phyloP scores from a whole-genome alignment of 768 basidiomycete genomes.

The Rhodotorula taiwanensis region DNA sequence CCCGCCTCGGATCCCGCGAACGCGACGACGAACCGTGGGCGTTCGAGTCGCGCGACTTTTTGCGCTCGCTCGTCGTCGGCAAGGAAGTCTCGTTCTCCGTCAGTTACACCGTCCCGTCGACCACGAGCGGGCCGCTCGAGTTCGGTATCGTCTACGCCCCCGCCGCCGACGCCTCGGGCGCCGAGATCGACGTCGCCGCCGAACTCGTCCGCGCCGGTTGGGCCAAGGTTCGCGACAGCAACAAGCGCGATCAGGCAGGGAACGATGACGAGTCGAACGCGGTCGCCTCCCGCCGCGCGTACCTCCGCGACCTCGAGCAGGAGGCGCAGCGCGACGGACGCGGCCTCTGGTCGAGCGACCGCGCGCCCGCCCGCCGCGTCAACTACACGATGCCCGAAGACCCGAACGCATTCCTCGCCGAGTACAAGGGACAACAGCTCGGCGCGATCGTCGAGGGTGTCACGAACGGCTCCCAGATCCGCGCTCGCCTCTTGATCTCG shows the following conservation, averaged over 20 bases:
- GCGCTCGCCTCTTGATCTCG: constrained; percentile 78
- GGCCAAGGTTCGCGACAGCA: constrained; percentile 75
- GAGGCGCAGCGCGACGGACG: constrained; percentile 55
- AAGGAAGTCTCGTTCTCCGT: constrained; percentile 82
- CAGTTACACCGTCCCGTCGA: constrained; percentile 62
- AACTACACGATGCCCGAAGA: constrained; percentile 83
- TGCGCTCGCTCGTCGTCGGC: constrained; percentile 76
- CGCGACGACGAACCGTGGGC: constrained; percentile 94
- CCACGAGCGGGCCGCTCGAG: constrained; percentile 66
- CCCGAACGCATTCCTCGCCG: constrained; percentile 75
- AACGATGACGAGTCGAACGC: constrained; percentile 80
- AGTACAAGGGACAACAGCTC: constrained; percentile 84
- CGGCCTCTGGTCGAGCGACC: constrained; percentile 17
- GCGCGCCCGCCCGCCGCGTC: constrained; percentile 59
- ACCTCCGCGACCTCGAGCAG: constrained; percentile 63
- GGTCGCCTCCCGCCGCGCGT: constrained; percentile 43
- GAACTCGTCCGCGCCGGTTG: constrained; percentile 85
- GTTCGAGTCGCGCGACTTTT: constrained; percentile 85
- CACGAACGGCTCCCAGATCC: constrained; percentile 81
- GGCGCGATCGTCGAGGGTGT: constrained; percentile 93
- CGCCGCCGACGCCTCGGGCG: constrained; percentile 52
- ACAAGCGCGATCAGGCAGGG: constrained; percentile 38
- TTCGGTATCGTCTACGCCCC: constrained; percentile 51
- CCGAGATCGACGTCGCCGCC: constrained; percentile 64
- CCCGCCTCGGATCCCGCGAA: constrained; percentile 70